Evolutionary conservation across 192 early-diverging fungal genomes (phyloP), one percentile per base, ranked within the genome.

Genomic region (Mortierella alpina): DNA sequence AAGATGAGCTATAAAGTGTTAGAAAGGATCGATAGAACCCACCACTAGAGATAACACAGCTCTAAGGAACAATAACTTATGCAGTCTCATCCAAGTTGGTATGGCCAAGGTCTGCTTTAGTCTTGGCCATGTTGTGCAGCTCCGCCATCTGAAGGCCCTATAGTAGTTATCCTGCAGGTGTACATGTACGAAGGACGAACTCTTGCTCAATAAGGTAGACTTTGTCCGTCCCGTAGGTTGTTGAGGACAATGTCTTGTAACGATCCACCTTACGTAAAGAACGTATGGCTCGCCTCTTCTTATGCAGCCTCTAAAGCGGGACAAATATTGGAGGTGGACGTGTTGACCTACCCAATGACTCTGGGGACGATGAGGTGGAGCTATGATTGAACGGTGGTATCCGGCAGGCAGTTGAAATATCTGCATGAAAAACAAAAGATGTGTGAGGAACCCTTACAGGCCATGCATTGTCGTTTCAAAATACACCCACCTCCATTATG

Each of bases 71-170:
- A 31, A 31, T 31, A 67, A 46, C 66, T 41, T 68, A 68, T 56
- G 57, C 67, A 17, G 59, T 68, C 56, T 68, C 56, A 17, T 68
- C 67, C 20, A 68, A 12, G 39, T 68, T 55, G 9, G 55, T 68
- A 49, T 59, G 55, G 47, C 59, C 56, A 15, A 68, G 67, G 46
- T 23, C 12, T 40, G 56, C 45, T 48, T 59, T 68, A 17, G 55
- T 31, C 40, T 50, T 68, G 23, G 64, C 51, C 13, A 40, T 20
- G 2, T 66, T 39, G 7, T 45, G 42, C 23, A 66, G 41, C 23
- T 66, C 41, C 14, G 64, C 54, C 50, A 54, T 31, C 40, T 3
- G 31, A 31, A 31, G 31, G 31, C 31, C 31, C 31, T 3, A n/a
- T n/a, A n/a, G n/a, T n/a, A 31, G 31, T 3, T 42, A 12, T 42